Evolutionary conservation across 495 filamentous ascomycete genomes (phyloP), one percentile per base, ranked within the genome.

Genomic region (Aspergillus conjunctus): DNA sequence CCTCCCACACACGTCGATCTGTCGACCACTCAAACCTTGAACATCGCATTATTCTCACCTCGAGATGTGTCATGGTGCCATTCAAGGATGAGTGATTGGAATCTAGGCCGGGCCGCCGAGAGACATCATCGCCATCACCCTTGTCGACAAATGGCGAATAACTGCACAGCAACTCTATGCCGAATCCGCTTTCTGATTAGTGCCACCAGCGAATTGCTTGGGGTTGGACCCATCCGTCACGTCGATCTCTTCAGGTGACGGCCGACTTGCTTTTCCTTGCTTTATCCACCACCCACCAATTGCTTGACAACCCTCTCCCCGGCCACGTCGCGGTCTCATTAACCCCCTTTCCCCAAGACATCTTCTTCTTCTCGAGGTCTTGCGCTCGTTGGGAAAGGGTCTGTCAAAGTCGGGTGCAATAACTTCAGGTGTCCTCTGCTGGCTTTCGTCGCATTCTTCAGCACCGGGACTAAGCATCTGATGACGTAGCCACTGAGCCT

Each of bases 401-500:
- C 37, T 9, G 15, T 41, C 37, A 14, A 41, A 41, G 15, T 41
- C 37, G 15, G 37, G 15, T 41, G 3, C 9, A 41, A 41, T 41
- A 14, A 14, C 7, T 14, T 41, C 37, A 41, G 26, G 26, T 26
- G 26, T 26, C 15, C 9, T 14, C 12, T 41, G 37, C 9, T 41
- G 37, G 37, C 4, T 41, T 11, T 11, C 9, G 11, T 41, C 37
- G 11, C 15, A 41, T 41, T 11, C 37, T 14, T 41, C 37, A 41
- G 37, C 11, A 14, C 15, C 4, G 26, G 26, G 26, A 11, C 37
- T 41, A 41, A 41, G 37, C 37, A 44, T 41, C 41, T 51, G 31
- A 54, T 60, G 58, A 60, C 51, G 58, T 60, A 60, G 33, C 39
- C 17, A 30, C 50, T 54, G 51, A 39, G 32, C 49, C 44, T 54